These are phyloP conservation scores for Pseudophaeomoniella oleicola DNA, from an alignment of 2,329 filamentous ascomycete genomes.

Conservation along the genomic window DNA sequence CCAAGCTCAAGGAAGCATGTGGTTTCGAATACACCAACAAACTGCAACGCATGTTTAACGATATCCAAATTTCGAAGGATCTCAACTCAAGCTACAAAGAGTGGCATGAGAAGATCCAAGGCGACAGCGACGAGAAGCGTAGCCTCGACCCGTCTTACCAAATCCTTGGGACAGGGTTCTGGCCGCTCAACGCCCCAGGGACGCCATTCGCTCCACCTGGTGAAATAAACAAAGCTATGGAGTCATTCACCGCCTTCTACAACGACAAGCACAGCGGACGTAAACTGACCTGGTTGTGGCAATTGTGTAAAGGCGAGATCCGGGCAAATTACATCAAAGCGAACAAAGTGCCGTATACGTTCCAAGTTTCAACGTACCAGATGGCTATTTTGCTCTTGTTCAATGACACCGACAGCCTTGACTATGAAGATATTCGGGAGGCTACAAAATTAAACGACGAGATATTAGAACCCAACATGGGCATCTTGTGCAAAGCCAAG, in stretches of 20 bases:
- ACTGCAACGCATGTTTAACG: constrained; percentile 98
- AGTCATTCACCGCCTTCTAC: constrained; percentile 84
- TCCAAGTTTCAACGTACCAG: constrained; percentile 95
- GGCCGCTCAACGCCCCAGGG: constrained; percentile 76
- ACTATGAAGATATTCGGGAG: constrained; percentile 75
- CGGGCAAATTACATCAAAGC: constrained; percentile 84
- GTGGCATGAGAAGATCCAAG: constrained; percentile 51
- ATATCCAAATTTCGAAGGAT: constrained; percentile 98
- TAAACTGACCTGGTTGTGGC: constrained; percentile 96
- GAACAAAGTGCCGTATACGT: constrained; percentile 83
- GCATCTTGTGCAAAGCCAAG: constrained; percentile 84
- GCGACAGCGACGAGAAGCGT: constrained; percentile 49
- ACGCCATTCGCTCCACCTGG: constrained; percentile 79
- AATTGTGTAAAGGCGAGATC: constrained; percentile 93
- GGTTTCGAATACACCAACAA: constrained; percentile 99
- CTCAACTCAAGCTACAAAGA: constrained; percentile 81
- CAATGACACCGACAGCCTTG: constrained; percentile 75
- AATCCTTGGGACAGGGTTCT: constrained; percentile 91
- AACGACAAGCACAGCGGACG: constrained; percentile 92
- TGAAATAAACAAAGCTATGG: constrained; percentile 73
- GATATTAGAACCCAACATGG: constrained; percentile 71
- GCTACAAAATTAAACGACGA: constrained; percentile 69
- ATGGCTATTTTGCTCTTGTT: constrained; percentile 93
- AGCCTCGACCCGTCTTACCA: constrained; percentile 78
- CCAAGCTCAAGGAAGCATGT: constrained; percentile 95